Base-by-base conservation (phyloP, 2,329 filamentous ascomycete genomes). In the Penicillium olsonii region DNA sequence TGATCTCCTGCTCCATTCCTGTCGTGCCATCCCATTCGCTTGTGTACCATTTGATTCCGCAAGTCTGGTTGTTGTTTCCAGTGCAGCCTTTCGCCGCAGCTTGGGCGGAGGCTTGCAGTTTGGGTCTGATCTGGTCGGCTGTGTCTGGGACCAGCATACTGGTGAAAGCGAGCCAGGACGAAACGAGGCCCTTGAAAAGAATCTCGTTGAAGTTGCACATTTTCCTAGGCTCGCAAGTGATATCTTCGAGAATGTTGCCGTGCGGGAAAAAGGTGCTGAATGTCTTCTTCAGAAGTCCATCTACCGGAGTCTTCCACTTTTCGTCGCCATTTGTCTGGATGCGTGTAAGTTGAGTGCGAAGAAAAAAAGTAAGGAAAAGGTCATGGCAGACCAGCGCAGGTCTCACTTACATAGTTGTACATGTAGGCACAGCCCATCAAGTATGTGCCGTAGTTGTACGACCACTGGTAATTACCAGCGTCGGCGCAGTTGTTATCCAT, bases 1-100 rank as follows among this genome's bases (percentile, higher is more conserved):
- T 84, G 79, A 89, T 87, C 75, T 88, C 83, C 65, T 86, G 76
- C 39, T 86, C 81, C 5, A 89, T 84, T 44, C 85, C 85, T 11
- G 72, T 75, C 44, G 73, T 78, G 34, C 78, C 78, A 54, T 84
- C 81, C 61, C 75, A 88, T 2, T 61, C 34, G 0, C 74, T 71
- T 0, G 42, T 42, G 33, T 73, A 77, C 86, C 85, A 89, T 59
- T 79, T 78, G 57, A 86, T 81, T 8, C 84, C 83, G 61, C 87
- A 90, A 29, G 76, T 77, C n/a, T 79, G 78, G 19, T 84, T 80
- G 24, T 77, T 77, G 3, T 69, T 66, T 2, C 82, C 84, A 3
- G 78, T 82, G 67, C 87, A 90, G 51, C 83, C 79, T 34, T 75
- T 76, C 1, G 83, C 80, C 1, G 85, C 87, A 0, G 79, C 84